Evolutionary conservation across 352 stramenopile genomes (phyloP), one percentile per base, ranked within the genome.

Genomic region (Stramenopiles sp.): DNA sequence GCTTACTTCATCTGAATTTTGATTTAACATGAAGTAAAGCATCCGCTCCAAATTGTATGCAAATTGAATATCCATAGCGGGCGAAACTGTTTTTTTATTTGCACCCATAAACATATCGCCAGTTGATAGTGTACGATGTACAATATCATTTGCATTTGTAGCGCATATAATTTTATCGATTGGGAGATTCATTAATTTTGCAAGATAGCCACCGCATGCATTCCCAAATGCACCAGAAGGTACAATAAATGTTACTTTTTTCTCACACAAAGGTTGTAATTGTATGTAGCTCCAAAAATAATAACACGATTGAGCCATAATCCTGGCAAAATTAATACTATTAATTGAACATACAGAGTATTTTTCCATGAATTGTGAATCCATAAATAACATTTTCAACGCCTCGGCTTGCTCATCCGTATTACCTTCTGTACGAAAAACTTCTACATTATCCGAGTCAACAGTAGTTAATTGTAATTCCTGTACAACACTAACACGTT

Each of bases 231-330:
- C 79, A 32, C 79, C 79, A 20, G 79, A 81, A 6, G 79, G 79
- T 0, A 81, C 78, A 27, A 65, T 23, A 31, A 81, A 81, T 0
- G 23, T 29, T 27, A 81, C 31, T 29, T n/a, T 43, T 81, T 29
- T 32, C 1, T 79, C 78, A 30, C 69, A 30, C n/a, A 32, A 7
- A 31, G 79, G 78, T 7, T 27, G 27, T 6, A 82, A 30, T 31
- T 82, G 30, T 27, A 82, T 29, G 33, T 81, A 81, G 31, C 76
- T 78, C 30, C 81, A 81, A 38, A 81, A 81, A 30, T 63, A 81
- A 79, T 81, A 78, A 23, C 78, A 31, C 29, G 81, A 38, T 78
- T 81, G 79, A 31, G 79, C 79, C n/a, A 81, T 78, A 30, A 81
- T 63, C 31, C 79, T 74, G 27, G 78, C 30, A 23, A 81, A 32